Conservation (phyloP, 78 protist genomes). For the Mantamonas sphyraenae region DNA sequence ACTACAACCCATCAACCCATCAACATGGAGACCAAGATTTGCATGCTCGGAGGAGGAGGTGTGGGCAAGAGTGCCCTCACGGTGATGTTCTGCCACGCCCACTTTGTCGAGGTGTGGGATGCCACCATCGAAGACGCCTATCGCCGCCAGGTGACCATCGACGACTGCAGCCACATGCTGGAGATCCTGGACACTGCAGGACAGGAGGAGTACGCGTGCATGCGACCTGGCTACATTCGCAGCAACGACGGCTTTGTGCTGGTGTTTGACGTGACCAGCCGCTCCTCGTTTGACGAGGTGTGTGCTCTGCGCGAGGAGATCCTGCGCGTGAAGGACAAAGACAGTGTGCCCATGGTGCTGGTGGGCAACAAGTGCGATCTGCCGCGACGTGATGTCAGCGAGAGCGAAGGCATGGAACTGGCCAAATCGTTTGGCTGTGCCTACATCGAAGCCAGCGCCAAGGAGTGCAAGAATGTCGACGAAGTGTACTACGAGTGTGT, state of each 20-base stretch:
- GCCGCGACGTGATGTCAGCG: slow-evolving; percentile 33
- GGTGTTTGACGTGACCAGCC: slow-evolving; percentile 46
- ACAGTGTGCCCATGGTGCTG: slow-evolving; percentile 59
- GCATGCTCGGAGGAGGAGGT: background rate
- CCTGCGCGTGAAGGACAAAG: slow-evolving; percentile 64
- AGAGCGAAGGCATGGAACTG: slow-evolving; percentile 46
- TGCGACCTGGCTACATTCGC: background rate
- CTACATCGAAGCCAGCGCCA: slow-evolving; percentile 79
- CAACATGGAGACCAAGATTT: too few species aligned
- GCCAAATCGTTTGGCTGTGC: slow-evolving; percentile 40
- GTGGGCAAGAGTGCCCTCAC: background rate
- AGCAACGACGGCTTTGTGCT: slow-evolving; percentile 47
- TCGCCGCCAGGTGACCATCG: slow-evolving; percentile 4
- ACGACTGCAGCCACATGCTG: background rate
- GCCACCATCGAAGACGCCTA: slow-evolving; percentile 3
- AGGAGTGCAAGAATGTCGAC: slow-evolving; percentile 46
- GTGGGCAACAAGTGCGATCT: slow-evolving; percentile 83
- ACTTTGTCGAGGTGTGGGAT: background rate
- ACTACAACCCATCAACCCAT: too few species aligned
- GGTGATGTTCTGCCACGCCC: background rate
- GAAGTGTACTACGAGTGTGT: slow-evolving; percentile 48
- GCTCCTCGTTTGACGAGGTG: slow-evolving; percentile 24
- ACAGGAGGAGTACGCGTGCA: background rate
- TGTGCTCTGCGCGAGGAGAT: slow-evolving; percentile 28
- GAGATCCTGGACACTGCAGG: background rate